These are phyloP conservation scores for Nidula microcarpa DNA, from an alignment of 768 basidiomycete genomes.

Conservation along the genomic window DNA sequence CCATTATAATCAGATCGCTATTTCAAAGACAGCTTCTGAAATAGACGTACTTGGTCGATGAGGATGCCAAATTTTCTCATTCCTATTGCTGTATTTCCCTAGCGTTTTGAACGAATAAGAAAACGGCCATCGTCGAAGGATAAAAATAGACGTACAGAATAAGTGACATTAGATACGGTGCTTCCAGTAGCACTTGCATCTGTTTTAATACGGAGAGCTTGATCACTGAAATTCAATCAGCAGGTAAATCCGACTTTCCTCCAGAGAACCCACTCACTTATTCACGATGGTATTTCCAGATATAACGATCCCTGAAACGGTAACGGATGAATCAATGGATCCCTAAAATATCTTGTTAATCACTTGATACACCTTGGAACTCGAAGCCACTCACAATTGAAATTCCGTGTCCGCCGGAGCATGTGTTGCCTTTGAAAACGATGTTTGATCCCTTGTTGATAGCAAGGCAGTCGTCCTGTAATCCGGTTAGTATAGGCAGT, in stretches of 20 bases:
- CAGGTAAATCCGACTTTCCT: neutral
- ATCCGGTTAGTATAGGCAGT: neutral
- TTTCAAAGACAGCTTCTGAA: neutral
- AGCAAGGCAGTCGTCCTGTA: conserved; percentile 61
- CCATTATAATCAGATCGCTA: neutral
- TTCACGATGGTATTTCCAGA: conserved; percentile 50
- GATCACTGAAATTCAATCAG: conserved; percentile 26
- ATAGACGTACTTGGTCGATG: conserved; percentile 47
- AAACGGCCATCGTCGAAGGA: neutral
- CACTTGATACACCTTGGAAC: neutral
- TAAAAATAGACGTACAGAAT: conserved; percentile 28
- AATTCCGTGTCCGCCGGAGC: conserved; percentile 62
- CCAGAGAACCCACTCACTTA: conserved; percentile 30
- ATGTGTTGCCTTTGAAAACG: conserved; percentile 47
- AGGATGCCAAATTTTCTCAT: conserved; percentile 50
- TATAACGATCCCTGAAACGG: conserved; percentile 46
- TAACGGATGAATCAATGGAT: conserved; percentile 43
- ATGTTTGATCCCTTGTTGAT: conserved; percentile 42
- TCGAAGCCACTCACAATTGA: conserved; percentile 44
- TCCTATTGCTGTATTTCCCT: conserved; percentile 53
- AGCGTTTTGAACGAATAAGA: neutral
- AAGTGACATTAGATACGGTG: conserved; percentile 46
- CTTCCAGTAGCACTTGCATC: conserved; percentile 38
- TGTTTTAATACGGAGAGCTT: conserved; percentile 64
- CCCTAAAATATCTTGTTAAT: conserved; percentile 32